phyloP scores from a whole-genome alignment of 2,329 filamentous ascomycete genomes.

The Grosmannia huntii region DNA sequence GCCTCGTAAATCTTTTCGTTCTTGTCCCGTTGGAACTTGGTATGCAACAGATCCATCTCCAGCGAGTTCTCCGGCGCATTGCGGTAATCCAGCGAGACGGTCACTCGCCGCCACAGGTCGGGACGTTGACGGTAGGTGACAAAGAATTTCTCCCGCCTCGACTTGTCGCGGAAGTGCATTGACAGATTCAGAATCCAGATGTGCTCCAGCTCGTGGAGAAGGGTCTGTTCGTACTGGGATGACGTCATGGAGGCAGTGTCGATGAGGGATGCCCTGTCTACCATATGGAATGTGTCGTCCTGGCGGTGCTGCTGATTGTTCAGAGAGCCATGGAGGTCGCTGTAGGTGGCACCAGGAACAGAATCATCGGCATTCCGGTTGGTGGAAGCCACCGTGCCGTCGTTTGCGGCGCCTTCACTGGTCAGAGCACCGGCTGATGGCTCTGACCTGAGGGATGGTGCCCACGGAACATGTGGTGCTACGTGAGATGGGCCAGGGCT shows the following conservation, averaged over 20 bases:
- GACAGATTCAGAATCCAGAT: conserved; percentile 95
- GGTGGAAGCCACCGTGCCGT: neutral
- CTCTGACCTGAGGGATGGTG: conserved; percentile 6
- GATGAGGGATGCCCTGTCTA: conserved; percentile 11
- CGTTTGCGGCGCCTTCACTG: neutral
- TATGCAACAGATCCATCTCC: conserved; percentile 65
- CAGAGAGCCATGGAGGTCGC: neutral
- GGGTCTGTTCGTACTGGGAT: conserved; percentile 46
- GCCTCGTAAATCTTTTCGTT: conserved; percentile 87
- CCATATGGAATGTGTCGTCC: neutral
- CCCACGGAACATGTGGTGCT: conserved; percentile 12
- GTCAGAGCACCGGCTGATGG: neutral
- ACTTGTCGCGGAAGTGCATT: conserved; percentile 94
- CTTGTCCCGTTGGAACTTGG: conserved; percentile 82
- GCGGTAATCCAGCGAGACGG: conserved; percentile 87
- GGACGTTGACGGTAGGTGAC: conserved; percentile 80
- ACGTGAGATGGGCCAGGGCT: neutral
- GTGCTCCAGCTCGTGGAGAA: conserved; percentile 71
- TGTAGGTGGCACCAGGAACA: neutral
- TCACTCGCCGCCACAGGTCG: conserved; percentile 73
- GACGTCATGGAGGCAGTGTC: conserved; percentile 37
- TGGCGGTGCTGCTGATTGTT: neutral
- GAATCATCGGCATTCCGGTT: neutral
- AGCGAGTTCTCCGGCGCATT: conserved; percentile 67
- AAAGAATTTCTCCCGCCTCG: conserved; percentile 93